A percentile compares a stretch with the other conserved stretches of the same genome.
Evolutionary conservation across 2,329 filamentous ascomycete genomes (phyloP).

Genomic region (Aspergillus japonicus): DNA sequence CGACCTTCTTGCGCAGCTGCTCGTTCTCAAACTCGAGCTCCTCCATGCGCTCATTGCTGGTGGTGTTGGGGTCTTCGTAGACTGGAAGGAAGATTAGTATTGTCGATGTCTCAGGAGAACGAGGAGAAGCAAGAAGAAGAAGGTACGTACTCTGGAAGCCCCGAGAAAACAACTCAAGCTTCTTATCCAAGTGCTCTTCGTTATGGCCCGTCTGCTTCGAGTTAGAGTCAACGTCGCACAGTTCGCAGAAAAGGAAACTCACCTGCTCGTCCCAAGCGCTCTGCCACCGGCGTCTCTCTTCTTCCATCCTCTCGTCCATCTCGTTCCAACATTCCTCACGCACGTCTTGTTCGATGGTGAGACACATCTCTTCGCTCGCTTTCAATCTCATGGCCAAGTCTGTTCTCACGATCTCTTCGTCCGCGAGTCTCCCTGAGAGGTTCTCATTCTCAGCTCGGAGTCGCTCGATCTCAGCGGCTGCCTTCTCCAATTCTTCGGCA

Average conservation of each 20-base stretch:
- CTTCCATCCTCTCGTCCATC: slow-evolving; percentile 73
- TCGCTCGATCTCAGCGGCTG: slow-evolving; percentile 76
- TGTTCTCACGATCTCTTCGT: slow-evolving; percentile 68
- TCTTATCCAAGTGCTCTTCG: slow-evolving; percentile 84
- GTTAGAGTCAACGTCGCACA: background rate
- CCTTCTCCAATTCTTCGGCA: slow-evolving; percentile 74
- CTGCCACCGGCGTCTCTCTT: slow-evolving; percentile 80
- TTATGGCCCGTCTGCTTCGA: slow-evolving; percentile 58
- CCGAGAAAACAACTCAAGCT: slow-evolving; percentile 71
- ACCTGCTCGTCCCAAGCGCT: slow-evolving; percentile 73
- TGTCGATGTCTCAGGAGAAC: background rate
- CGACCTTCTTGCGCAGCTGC: slow-evolving; percentile 63
- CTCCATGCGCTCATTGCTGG: slow-evolving; percentile 60
- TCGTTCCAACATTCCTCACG: slow-evolving; percentile 86
- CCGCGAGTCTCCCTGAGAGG: slow-evolving; percentile 65
- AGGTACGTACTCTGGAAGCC: slow-evolving; percentile 47
- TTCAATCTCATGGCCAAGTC: slow-evolving; percentile 72
- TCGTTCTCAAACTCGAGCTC: slow-evolving; percentile 71
- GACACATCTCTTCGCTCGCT: slow-evolving; percentile 61
- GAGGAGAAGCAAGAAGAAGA: background rate
- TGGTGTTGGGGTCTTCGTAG: slow-evolving; percentile 48
- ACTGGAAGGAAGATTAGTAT: slow-evolving; percentile 32
- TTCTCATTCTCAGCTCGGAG: slow-evolving; percentile 75
- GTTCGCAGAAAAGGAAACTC: slow-evolving; percentile 1
- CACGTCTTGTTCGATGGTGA: slow-evolving; percentile 77